Evolutionary conservation across 2,329 filamentous ascomycete genomes (phyloP).

Genomic region (Ophiostoma pallidulum): DNA sequence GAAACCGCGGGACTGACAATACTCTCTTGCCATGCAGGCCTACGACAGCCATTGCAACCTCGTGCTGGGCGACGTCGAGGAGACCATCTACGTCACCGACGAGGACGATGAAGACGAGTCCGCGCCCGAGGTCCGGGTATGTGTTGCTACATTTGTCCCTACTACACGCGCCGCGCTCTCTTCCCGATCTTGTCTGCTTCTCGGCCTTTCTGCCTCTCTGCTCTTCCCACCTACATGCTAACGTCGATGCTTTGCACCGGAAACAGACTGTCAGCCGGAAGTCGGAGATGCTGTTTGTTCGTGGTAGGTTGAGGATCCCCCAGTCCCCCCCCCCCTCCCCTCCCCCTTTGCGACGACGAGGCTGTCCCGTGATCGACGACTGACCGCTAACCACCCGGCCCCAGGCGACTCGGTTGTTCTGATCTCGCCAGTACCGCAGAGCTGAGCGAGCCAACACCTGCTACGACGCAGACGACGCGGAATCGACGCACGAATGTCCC

Average conservation of each 20-base stretch:
- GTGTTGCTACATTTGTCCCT: constrained; percentile 22
- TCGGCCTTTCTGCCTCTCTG: no score
- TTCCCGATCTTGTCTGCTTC: no score
- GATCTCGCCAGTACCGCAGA: constrained; percentile 21
- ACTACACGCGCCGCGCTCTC: no score
- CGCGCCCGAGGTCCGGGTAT: constrained; percentile 52
- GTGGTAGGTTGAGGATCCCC: constrained; percentile 70
- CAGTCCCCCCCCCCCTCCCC: no score
- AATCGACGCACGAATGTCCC: no score
- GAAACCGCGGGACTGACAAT: no score
- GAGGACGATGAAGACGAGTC: constrained; percentile 69
- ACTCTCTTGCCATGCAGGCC: no score
- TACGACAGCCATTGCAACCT: constrained; percentile 99
- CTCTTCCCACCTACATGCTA: not conserved
- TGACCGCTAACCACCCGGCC: no score
- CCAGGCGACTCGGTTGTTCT: constrained; percentile 21
- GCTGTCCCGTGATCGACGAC: no score
- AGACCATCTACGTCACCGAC: constrained; percentile 90
- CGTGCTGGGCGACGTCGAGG: constrained; percentile 90
- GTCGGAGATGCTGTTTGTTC: constrained; percentile 95
- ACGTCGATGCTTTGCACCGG: not conserved
- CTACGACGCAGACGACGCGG: not conserved
- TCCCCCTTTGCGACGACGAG: no score
- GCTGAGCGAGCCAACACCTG: constrained; percentile 11
- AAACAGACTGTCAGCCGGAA: constrained; percentile 84